Evolutionary conservation across 441 rosid genomes (phyloP).

Genomic region (Pelargonium myrrhifolium): DNA sequence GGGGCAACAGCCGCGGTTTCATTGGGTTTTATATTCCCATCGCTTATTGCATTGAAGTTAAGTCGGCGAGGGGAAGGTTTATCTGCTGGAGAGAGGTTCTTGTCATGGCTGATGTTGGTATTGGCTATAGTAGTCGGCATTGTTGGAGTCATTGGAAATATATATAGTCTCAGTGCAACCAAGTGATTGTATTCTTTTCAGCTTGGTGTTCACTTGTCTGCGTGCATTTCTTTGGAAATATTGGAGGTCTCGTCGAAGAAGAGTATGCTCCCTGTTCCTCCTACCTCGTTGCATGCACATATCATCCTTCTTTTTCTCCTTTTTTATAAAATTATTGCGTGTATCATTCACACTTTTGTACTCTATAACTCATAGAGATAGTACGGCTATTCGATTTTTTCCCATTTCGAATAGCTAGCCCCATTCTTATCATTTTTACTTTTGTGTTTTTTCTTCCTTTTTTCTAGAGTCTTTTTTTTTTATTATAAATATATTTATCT

Average conservation of each 20-base stretch:
- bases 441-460: too few relatives aligned
- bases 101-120: slow-evolving; percentile 66
- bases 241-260: too few relatives aligned
- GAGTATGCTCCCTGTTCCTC: too few relatives aligned
- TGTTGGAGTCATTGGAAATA: slow-evolving; percentile 63
- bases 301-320: too few relatives aligned
- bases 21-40: slow-evolving; percentile 82
- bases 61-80: slow-evolving; percentile 41
- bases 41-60: slow-evolving; percentile 60
- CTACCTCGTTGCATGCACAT: too few relatives aligned
- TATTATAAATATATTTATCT: too few relatives aligned
- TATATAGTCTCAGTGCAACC: slow-evolving; percentile 55
- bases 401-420: slow-evolving; percentile 1
- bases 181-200: slow-evolving; percentile 24
- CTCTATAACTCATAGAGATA: background rate
- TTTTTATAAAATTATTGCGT: background rate
- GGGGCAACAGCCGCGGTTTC: slow-evolving; percentile 96
- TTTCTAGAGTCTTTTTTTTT: too few relatives aligned
- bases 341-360: background rate
- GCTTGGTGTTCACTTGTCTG: background rate
- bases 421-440: background rate
- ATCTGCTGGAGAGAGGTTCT: slow-evolving; percentile 36
- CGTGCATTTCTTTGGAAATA: too few relatives aligned
- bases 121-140: slow-evolving; percentile 63
- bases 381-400: background rate